Evolutionary conservation across 345 rosid genomes (phyloP), one percentile per base, ranked within the genome.

Genomic region (Linum tenue): DNA sequence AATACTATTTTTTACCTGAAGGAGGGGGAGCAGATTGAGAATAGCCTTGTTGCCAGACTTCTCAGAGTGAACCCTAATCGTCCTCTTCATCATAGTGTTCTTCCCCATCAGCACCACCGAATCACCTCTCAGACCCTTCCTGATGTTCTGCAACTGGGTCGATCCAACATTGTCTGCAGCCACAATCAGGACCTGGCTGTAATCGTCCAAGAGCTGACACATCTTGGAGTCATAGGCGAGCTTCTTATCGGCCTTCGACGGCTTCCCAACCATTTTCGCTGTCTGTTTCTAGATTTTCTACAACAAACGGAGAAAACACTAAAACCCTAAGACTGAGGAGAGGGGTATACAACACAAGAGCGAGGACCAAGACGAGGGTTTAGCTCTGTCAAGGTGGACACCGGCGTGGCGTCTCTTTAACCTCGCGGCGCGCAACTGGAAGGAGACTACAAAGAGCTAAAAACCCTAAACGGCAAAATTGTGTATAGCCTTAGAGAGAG

Each of bases 351-450:
- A 56, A 4, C 37, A 57, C 16, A 17, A 31, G 5, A 37, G 11
- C 50, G 81, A 82, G 89, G 89, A 77, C 87, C 84, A 79, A 81
- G 89, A 82, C 81, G 63, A 78, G 62, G 79, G 80, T 84, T 86
- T 86, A 86, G 82, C 89, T 87, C 69, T 84, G 5, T 62, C 59
- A 4, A 48, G 3, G 53, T 48, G 9, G 53, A 48, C 9, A 48
- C 11, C 53, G 31, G 31, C 31, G 31, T 22, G 31, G 31, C 31
- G 31, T 22, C 31, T 22, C 31, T 22, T 15, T 48, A 48, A 1
- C 14, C 53, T 15, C 9, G 14, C 14, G 9, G 53, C 59, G 37
- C 4, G 2, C n/a, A 1, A 39, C 48, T 15, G 5, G 51, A 38
- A 41, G 2, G 5, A 5, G 15, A 12, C 4, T 5, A 0, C 0